phyloP scores from a whole-genome alignment of 2,329 filamentous ascomycete genomes.

The Pyricularia sp. region DNA sequence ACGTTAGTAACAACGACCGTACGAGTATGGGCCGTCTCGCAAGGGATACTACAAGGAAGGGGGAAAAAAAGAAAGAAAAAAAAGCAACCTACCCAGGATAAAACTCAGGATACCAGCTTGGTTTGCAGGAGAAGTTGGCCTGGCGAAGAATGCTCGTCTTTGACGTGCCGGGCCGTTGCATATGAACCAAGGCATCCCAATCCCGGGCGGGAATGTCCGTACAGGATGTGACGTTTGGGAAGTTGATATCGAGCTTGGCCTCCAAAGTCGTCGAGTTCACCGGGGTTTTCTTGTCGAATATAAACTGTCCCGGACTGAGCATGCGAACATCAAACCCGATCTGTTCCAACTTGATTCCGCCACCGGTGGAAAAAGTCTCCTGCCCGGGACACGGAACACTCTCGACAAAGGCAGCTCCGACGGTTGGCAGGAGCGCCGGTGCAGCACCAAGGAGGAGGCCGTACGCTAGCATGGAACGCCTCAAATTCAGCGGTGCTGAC shows the following conservation, averaged over 20 bases:
- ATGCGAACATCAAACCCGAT: neutral
- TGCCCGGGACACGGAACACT: neutral
- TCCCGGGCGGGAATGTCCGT: neutral
- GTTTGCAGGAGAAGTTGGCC: neutral
- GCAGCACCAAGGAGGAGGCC: neutral
- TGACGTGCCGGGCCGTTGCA: neutral
- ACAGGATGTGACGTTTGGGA: neutral
- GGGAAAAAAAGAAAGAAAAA: neutral
- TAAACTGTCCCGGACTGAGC: neutral
- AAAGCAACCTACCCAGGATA: neutral
- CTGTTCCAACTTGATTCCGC: neutral
- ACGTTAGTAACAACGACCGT: neutral
- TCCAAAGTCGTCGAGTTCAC: neutral
- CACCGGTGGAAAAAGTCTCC: neutral
- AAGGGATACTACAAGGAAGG: too few species aligned
- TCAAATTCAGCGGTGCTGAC: neutral
- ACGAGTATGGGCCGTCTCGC: neutral
- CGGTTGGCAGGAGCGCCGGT: neutral
- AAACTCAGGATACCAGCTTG: neutral
- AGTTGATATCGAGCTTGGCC: neutral
- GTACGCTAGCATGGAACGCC: neutral
- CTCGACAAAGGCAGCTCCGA: neutral
- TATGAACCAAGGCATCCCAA: neutral
- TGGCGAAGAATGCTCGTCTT: neutral
- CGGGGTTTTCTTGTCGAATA: neutral